Percentiles rank a stretch among this genome's conserved stretches.
phyloP scores from a whole-genome alignment of 177 flowering plant species.

The Tripterygium wilfordii region DNA sequence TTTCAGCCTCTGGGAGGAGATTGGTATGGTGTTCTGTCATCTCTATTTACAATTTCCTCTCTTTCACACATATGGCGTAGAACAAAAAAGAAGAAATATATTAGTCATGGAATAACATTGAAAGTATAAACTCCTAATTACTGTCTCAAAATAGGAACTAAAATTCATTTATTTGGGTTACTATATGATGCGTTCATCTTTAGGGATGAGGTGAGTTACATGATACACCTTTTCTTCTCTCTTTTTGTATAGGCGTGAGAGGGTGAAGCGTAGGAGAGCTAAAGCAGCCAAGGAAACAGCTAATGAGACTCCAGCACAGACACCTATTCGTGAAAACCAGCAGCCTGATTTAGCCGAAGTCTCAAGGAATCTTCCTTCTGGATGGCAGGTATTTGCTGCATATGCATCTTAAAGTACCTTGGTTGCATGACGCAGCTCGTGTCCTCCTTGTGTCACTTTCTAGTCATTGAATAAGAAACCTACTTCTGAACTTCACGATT shows the following conservation, averaged over 20 bases:
- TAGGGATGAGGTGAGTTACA: too few species aligned
- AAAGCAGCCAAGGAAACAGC: slow-evolving; percentile 28
- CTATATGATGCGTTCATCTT: neutral
- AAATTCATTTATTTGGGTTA: too few species aligned
- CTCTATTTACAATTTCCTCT: neutral
- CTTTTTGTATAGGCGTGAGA: slow-evolving; percentile 62
- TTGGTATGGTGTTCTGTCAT: slow-evolving; percentile 46
- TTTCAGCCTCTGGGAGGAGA: slow-evolving; percentile 97
- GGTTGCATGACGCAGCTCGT: too few species aligned
- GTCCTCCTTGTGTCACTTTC: neutral
- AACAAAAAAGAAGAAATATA: too few species aligned
- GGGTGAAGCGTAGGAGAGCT: slow-evolving; percentile 81
- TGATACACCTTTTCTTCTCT: neutral
- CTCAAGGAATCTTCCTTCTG: slow-evolving; percentile 67
- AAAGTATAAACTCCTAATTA: too few species aligned
- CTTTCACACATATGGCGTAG: too few species aligned
- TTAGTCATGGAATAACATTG: too few species aligned
- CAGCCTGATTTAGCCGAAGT: slow-evolving; percentile 58
- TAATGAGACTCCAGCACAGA: slow-evolving; percentile 24
- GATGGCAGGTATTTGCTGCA: slow-evolving; percentile 99
- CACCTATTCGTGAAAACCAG: slow-evolving; percentile 22
- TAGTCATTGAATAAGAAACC: too few species aligned
- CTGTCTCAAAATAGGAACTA: too few species aligned
- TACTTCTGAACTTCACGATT: neutral
- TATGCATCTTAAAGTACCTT: too few species aligned